These are phyloP conservation scores for Heteromeles arbutifolia DNA, from an alignment of 306 rosid species.

Conservation along the genomic window DNA sequence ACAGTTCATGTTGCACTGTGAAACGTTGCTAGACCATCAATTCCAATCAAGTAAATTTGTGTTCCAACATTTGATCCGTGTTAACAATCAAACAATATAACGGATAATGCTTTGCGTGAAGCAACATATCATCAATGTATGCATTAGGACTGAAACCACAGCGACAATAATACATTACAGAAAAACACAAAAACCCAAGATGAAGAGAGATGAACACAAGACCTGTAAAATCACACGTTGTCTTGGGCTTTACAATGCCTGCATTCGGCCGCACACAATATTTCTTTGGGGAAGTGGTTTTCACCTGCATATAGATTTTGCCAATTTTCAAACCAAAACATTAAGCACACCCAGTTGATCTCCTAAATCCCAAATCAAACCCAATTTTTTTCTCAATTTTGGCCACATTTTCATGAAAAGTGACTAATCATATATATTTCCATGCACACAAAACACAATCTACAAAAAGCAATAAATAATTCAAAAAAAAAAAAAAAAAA, in stretches of 20 bases:
- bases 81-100: neutral
- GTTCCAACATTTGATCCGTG: neutral
- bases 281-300: conserved; percentile 87
- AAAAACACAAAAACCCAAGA: neutral
- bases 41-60: neutral
- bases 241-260: conserved; percentile 69
- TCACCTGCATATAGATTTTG: conserved; percentile 49
- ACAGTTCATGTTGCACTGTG: neutral
- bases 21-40: neutral
- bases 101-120: neutral
- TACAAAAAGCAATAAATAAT: neutral
- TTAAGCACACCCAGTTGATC: neutral
- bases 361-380: neutral
- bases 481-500: neutral
- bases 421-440: neutral
- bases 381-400: neutral
- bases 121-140: neutral
- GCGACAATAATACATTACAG: neutral
- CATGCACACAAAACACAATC: neutral
- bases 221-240: conserved; percentile 76
- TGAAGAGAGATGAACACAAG: conserved; percentile 6
- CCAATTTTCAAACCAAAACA: neutral
- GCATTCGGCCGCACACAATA: conserved; percentile 88
- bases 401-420: neutral
- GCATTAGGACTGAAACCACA: neutral